A percentile compares a stretch with the other conserved stretches of the same genome.
phyloP scores from a whole-genome alignment of 805 yeast genomes.

The Phaffomyces opuntiae region DNA sequence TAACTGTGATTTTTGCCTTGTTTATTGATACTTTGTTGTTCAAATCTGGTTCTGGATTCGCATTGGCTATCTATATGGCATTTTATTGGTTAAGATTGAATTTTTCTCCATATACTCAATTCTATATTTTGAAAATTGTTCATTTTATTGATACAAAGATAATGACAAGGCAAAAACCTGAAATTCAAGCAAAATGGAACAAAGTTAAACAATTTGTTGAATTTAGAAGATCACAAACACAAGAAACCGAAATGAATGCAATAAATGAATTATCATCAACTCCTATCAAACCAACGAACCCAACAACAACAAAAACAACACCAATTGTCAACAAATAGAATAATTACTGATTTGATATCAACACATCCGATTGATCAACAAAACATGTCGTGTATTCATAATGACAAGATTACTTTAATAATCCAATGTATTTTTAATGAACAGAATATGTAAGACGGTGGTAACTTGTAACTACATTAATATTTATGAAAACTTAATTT shows the following conservation, averaged over 20 bases:
- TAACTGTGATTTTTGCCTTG: constrained; percentile 46
- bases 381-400: too few species aligned
- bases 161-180: constrained; percentile 25
- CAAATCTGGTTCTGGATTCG: constrained; percentile 61
- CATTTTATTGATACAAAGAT: constrained; percentile 25
- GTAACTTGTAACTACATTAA: too few species aligned
- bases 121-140: constrained; percentile 25
- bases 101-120: constrained; percentile 37
- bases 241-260: constrained; percentile 13
- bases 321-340: too few species aligned
- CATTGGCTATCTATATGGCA: constrained; percentile 46
- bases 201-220: constrained; percentile 33
- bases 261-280: neutral
- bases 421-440: too few species aligned
- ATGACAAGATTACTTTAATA: too few species aligned
- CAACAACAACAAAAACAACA: neutral
- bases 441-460: too few species aligned
- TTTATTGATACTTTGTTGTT: constrained; percentile 55
- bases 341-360: too few species aligned
- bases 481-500: too few species aligned
- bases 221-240: constrained; percentile 31
- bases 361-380: too few species aligned
- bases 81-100: constrained; percentile 71
- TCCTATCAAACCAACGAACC: neutral
- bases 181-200: constrained; percentile 30